Evolutionary conservation across 805 yeast genomes (phyloP).

Genomic region (Candida nanaspora): DNA sequence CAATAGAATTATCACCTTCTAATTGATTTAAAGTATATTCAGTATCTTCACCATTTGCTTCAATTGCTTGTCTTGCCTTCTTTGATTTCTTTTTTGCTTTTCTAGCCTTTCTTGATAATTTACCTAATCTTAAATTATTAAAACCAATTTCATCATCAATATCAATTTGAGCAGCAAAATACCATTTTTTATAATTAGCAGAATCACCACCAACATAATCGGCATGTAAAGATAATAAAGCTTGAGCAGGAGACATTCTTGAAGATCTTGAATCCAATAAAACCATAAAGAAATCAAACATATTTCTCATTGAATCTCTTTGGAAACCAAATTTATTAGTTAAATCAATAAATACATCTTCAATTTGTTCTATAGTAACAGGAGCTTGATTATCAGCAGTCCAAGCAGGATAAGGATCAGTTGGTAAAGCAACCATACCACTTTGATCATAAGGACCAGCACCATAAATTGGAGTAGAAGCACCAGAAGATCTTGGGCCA

Average conservation of each 20-base stretch:
- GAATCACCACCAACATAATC: slow-evolving; percentile 86
- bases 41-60: slow-evolving; percentile 55
- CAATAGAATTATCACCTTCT: slow-evolving; percentile 80
- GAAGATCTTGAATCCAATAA: slow-evolving; percentile 77
- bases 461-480: slow-evolving; percentile 77
- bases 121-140: slow-evolving; percentile 73
- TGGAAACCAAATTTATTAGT: slow-evolving; percentile 84
- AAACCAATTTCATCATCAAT: slow-evolving; percentile 80
- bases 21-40: slow-evolving; percentile 54
- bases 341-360: slow-evolving; percentile 78
- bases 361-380: slow-evolving; percentile 75
- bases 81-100: slow-evolving; percentile 76
- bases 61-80: slow-evolving; percentile 64
- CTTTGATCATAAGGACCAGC: slow-evolving; percentile 32
- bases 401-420: slow-evolving; percentile 99
- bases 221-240: slow-evolving; percentile 73
- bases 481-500: slow-evolving; percentile 83
- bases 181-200: slow-evolving; percentile 84
- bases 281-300: slow-evolving; percentile 85
- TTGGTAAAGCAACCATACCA: slow-evolving; percentile 58
- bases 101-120: slow-evolving; percentile 70
- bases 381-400: slow-evolving; percentile 93
- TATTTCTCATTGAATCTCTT: slow-evolving; percentile 88
- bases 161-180: slow-evolving; percentile 82
- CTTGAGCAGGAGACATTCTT: slow-evolving; percentile 87